Evolutionary conservation across 2,329 filamentous ascomycete species (phyloP).

Genomic region (Pyrenochaeta sp.): DNA sequence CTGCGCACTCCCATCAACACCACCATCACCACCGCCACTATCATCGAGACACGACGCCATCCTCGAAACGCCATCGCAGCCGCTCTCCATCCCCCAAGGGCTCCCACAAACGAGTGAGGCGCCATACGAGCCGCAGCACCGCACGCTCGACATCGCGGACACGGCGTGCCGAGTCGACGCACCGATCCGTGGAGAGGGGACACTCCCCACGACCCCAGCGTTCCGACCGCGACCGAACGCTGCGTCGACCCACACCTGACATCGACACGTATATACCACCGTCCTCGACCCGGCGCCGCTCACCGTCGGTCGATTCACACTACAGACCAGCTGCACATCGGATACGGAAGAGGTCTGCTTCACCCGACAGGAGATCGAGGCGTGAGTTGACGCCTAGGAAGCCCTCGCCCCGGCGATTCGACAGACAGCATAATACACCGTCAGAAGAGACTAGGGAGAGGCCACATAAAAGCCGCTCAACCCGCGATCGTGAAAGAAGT

Average conservation of each 20-base stretch:
- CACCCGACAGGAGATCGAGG: slow-evolving; percentile 41
- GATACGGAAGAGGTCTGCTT: slow-evolving; percentile 41
- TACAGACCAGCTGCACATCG: slow-evolving; percentile 44
- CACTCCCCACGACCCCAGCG: slow-evolving; percentile 43
- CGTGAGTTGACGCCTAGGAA: slow-evolving; percentile 39
- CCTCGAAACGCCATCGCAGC: slow-evolving; percentile 50
- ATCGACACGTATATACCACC: slow-evolving; percentile 46
- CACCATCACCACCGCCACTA: slow-evolving; percentile 39
- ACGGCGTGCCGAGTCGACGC: slow-evolving; percentile 42
- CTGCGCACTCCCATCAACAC: slow-evolving; percentile 42
- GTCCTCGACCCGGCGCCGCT: slow-evolving; percentile 48
- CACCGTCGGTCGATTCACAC: slow-evolving; percentile 51
- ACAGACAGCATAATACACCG: slow-evolving; percentile 34
- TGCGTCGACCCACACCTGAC: slow-evolving; percentile 48
- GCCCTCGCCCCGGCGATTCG: slow-evolving; percentile 41
- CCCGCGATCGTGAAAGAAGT: slow-evolving; percentile 33
- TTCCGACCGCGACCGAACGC: slow-evolving; percentile 41
- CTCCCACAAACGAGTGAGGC: slow-evolving; percentile 44
- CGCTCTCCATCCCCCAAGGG: slow-evolving; percentile 47
- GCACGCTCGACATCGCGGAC: slow-evolving; percentile 46
- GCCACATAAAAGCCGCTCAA: slow-evolving; percentile 22
- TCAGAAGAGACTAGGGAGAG: slow-evolving; percentile 33
- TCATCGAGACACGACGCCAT: slow-evolving; percentile 47
- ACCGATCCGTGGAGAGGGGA: slow-evolving; percentile 37
- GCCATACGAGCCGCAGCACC: slow-evolving; percentile 45